Evolutionary conservation across 2,329 filamentous ascomycete species (phyloP), one percentile per base, ranked within the genome.

Genomic region (Fusarium tricinctum): DNA sequence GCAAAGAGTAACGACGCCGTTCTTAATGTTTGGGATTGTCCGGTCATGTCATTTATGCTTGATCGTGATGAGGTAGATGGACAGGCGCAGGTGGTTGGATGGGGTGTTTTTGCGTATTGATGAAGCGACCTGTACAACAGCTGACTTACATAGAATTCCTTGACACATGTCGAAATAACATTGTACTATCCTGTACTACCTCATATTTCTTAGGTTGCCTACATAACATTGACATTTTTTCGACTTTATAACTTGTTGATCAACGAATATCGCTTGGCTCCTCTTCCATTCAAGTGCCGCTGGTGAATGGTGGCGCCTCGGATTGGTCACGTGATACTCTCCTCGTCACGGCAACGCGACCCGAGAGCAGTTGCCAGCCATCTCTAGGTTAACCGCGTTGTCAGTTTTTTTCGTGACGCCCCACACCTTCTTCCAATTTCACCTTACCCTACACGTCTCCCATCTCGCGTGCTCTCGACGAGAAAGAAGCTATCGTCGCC

Each of bases 341-440:
- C 48, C 54, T 40, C 61, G 62, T 22, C 47, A 61, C 54, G 38
- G 52, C 50, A 65, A 68, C 63, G 51, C 63, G 55, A 62, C 19
- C 28, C 28, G 28, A 30, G 28, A 30, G 45, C 22, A 45, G 33
- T 30, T 26, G 53, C 48, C 46, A 43, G 53, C 48, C 46, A 43
- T 48, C 54, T 65, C 62, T 48, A 65, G 60, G 67, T 68, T 64
- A 68, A 62, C 47, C 71, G 69, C 64, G 58, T 62, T 39, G 61
- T 58, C 60, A 67, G 63, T 70, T 73, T 74, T 73, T 76, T 71
- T 73, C 71, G 61, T 58, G 58, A 54, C 56, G 71, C 67, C 74
- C 74, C 75, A 75, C 75, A 70, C 51, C 55, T 61, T 63, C 54
- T 71, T 58, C 23, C 43, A 54, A 47, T 54, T 66, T 64, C 68